These are phyloP conservation scores for Kwoniella botswanensis DNA, from an alignment of 768 basidiomycete genomes.

Conservation along the genomic window DNA sequence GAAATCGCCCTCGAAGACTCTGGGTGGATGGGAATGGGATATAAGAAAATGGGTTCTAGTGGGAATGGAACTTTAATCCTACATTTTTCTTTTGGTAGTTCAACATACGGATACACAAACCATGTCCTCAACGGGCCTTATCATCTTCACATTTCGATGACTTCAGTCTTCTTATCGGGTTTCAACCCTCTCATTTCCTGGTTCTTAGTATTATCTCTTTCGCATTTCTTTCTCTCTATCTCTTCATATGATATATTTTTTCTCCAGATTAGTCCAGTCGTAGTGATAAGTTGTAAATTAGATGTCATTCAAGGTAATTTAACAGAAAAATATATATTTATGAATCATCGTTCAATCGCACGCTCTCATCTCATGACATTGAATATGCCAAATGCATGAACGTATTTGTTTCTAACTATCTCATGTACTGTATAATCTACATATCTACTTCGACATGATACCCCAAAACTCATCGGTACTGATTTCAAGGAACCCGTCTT, in stretches of 20 bases:
- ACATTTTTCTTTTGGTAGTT: not conserved
- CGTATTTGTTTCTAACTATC: no score
- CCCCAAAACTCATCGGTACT: no score
- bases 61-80: slow-evolving; percentile 50
- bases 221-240: not conserved
- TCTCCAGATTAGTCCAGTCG: not conserved
- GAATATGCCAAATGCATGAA: no score
- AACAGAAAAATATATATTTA: no score
- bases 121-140: slow-evolving; percentile 1
- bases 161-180: not conserved
- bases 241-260: not conserved
- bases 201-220: not conserved
- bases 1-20: slow-evolving; percentile 36
- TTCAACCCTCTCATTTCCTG: not conserved
- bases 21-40: slow-evolving; percentile 54
- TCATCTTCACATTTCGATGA: not conserved
- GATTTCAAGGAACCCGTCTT: no score
- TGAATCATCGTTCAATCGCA: no score
- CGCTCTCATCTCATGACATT: no score
- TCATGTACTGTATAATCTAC: no score
- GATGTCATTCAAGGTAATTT: not conserved
- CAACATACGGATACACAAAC: not conserved
- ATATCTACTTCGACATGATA: no score
- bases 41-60: slow-evolving; percentile 55
- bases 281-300: slow-evolving; percentile 6